phyloP scores from a whole-genome alignment of 306 rosid genomes.

The Cicer bijugum region DNA sequence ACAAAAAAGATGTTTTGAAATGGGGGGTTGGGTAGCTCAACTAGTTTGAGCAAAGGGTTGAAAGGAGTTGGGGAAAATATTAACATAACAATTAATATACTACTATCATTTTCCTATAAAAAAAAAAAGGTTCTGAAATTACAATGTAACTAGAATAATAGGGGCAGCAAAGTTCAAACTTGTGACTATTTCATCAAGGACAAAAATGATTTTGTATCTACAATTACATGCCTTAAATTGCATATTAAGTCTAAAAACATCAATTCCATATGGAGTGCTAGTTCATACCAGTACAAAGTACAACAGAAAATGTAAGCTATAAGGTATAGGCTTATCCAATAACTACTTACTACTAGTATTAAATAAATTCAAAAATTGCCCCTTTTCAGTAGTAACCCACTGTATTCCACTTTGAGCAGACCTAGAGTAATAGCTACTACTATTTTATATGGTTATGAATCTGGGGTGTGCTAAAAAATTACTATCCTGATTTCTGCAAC shows the following conservation, averaged over 20 bases:
- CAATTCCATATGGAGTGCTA: not conserved
- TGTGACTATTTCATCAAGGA: constrained; percentile 19
- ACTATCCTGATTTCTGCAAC: constrained; percentile 10
- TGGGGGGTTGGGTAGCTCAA: too few species aligned
- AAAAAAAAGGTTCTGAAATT: constrained; percentile 3
- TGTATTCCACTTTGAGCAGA: not conserved
- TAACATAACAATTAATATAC: too few species aligned
- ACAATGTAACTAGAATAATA: constrained; percentile 16
- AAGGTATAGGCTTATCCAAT: constrained; percentile 32
- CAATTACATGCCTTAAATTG: constrained; percentile 30
- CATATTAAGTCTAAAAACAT: constrained; percentile 32
- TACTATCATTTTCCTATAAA: too few species aligned
- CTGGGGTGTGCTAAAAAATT: constrained; percentile 24
- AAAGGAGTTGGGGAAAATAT: too few species aligned
- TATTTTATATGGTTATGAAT: constrained; percentile 9
- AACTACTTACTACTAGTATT: not conserved
- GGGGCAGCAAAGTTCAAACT: constrained; percentile 30
- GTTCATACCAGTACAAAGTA: not conserved
- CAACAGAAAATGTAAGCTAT: constrained; percentile 1
- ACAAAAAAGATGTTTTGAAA: not conserved
- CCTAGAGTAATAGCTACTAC: not conserved
- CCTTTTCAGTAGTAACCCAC: too few species aligned
- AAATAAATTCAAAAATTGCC: constrained; percentile 35
- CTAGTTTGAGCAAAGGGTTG: too few species aligned
- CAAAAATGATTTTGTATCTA: constrained; percentile 8